These are phyloP conservation scores for Dryas drummondii DNA, from an alignment of 306 rosid genomes.

Conservation along the genomic window DNA sequence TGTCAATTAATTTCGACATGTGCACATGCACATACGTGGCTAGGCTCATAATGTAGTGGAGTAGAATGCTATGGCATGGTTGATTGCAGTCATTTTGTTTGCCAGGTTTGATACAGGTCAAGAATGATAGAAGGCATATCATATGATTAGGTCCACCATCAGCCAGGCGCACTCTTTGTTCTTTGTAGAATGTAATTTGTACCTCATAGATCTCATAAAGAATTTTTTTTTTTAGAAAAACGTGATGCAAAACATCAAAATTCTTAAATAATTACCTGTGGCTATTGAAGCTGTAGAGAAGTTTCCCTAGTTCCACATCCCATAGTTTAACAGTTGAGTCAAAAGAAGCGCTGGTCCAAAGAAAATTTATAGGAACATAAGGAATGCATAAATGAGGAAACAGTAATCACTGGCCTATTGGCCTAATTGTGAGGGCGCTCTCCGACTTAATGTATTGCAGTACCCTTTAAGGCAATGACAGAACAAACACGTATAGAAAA, in stretches of 20 bases:
- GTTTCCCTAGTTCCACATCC: constrained; percentile 60
- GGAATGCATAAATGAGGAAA: neutral
- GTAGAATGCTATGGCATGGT: no score
- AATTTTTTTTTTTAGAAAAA: neutral
- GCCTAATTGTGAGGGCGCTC: no score
- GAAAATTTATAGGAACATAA: neutral
- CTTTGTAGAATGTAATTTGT: neutral
- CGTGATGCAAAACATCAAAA: neutral
- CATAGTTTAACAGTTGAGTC: constrained; percentile 63
- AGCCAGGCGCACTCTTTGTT: no score
- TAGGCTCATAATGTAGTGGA: no score
- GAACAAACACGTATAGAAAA: neutral
- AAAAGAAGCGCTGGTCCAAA: constrained; percentile 55
- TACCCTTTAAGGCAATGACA: no score
- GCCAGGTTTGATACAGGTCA: no score
- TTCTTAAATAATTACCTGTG: constrained; percentile 38
- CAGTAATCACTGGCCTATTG: neutral
- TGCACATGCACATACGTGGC: no score
- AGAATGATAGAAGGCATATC: no score
- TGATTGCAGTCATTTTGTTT: no score
- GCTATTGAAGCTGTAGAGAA: constrained; percentile 50
- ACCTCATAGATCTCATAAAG: neutral
- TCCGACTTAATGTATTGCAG: no score
- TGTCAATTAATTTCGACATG: neutral
- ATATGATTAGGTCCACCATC: no score